Evolutionary conservation across 164 flowering plant species (phyloP).

Genomic region (Vitis rupestris): DNA sequence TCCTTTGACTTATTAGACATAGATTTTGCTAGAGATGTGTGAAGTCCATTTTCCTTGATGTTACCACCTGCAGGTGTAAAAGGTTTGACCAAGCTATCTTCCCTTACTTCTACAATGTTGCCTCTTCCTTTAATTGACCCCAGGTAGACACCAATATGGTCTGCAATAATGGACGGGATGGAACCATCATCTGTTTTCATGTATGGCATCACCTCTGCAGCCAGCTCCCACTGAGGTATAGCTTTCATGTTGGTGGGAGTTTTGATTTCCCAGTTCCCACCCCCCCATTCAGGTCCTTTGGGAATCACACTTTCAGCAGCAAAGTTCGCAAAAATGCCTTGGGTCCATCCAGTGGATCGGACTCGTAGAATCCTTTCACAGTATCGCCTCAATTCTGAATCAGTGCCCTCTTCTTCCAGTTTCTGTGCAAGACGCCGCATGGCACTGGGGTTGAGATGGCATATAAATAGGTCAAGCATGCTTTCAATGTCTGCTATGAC

Average conservation of each 20-base stretch:
- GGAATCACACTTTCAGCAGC: slow-evolving; percentile 99
- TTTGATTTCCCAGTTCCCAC: slow-evolving; percentile 99
- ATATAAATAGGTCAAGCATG: slow-evolving; percentile 92
- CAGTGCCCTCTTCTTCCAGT: slow-evolving; percentile 80
- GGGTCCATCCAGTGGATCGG: slow-evolving; percentile 99
- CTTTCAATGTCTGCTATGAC: slow-evolving; percentile 93
- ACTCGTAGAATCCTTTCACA: slow-evolving; percentile 94
- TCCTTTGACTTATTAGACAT: slow-evolving; percentile 38
- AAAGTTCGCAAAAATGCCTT: slow-evolving; percentile 98
- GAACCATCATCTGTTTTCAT: slow-evolving; percentile 96
- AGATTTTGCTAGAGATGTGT: slow-evolving; percentile 33
- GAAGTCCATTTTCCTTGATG: slow-evolving; percentile 45
- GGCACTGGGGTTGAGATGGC: slow-evolving; percentile 99
- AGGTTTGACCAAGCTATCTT: slow-evolving; percentile 83
- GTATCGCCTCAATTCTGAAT: slow-evolving; percentile 88
- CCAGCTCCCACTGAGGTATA: slow-evolving; percentile 95
- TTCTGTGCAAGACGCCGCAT: slow-evolving; percentile 98
- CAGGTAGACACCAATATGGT: slow-evolving; percentile 94
- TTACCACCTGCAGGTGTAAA: slow-evolving; percentile 47
- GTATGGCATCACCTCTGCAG: slow-evolving; percentile 96
- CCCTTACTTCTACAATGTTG: slow-evolving; percentile 85
- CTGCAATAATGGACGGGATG: slow-evolving; percentile 81
- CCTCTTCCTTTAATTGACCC: slow-evolving; percentile 96
- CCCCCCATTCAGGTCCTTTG: slow-evolving; percentile 99
- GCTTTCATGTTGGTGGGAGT: slow-evolving; percentile 71